Percentiles rank a stretch among this genome's conserved stretches.
phyloP scores from a whole-genome alignment of 768 basidiomycete genomes.

The Xerocomus potaroensis region DNA sequence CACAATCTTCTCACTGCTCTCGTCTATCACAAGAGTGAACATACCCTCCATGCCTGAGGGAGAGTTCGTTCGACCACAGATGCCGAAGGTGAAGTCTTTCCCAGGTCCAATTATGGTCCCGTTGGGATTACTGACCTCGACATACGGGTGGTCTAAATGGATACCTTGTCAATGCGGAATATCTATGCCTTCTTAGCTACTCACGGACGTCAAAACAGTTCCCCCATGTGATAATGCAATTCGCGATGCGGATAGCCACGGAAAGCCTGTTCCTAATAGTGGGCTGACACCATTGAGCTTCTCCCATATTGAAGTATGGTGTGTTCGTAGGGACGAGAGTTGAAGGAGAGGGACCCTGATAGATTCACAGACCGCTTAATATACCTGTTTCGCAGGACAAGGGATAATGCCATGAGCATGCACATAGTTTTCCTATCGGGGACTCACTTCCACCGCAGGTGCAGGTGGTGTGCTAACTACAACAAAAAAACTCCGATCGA shows the following conservation, averaged over 20 bases:
- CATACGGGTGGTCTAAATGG: not conserved
- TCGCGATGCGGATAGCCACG: not conserved
- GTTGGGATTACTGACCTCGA: not conserved
- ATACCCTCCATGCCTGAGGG: not conserved
- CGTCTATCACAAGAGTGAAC: not conserved
- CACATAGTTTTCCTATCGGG: too few species aligned
- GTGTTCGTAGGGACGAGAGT: not conserved
- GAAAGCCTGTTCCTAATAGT: not conserved
- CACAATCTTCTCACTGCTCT: not conserved
- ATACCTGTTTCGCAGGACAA: not conserved
- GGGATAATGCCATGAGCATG: too few species aligned
- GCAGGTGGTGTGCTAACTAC: too few species aligned
- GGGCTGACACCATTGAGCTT: not conserved
- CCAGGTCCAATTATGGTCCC: not conserved
- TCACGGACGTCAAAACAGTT: not conserved
- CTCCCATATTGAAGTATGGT: too few species aligned
- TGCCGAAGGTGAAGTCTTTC: not conserved
- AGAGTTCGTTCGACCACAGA: not conserved
- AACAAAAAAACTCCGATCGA: too few species aligned
- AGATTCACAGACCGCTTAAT: not conserved
- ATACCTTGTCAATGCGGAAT: not conserved
- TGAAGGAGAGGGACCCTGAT: not conserved
- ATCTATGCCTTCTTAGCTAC: not conserved
- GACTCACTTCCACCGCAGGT: too few species aligned
- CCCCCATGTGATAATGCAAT: not conserved